Percentiles rank a stretch among this genome's conserved stretches.
These are phyloP conservation scores for Macrotyloma uniflorum DNA, from an alignment of 306 rosid species.

Conservation along the genomic window DNA sequence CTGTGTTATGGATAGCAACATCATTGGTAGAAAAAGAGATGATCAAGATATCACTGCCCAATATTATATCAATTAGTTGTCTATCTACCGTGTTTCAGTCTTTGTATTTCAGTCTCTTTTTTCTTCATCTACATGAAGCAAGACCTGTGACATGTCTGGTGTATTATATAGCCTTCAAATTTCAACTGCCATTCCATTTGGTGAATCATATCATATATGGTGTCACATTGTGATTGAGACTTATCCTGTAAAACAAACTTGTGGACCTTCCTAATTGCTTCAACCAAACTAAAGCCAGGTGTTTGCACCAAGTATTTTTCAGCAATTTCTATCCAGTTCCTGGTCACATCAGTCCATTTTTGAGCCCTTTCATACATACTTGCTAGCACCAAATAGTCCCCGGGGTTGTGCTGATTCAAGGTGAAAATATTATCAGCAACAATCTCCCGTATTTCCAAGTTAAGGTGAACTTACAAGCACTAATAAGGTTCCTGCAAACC, in stretches of 20 bases:
- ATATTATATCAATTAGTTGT: neutral
- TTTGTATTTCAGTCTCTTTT: constrained; percentile 73
- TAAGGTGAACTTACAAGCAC: constrained; percentile 71
- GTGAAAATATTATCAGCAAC: constrained; percentile 57
- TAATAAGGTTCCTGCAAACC: constrained; percentile 78
- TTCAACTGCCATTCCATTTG: constrained; percentile 98
- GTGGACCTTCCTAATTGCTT: constrained; percentile 62
- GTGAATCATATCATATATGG: constrained; percentile 71
- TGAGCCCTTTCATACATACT: constrained; percentile 69
- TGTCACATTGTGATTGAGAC: constrained; percentile 49
- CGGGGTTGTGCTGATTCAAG: constrained; percentile 52
- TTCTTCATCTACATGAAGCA: constrained; percentile 74
- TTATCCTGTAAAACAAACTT: constrained; percentile 82
- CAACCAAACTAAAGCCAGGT: constrained; percentile 77
- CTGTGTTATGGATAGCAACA: neutral
- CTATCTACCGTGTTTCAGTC: too few relatives aligned
- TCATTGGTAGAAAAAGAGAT: neutral
- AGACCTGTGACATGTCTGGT: constrained; percentile 76
- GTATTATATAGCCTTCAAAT: constrained; percentile 67
- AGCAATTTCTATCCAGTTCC: constrained; percentile 60
- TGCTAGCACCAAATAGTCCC: constrained; percentile 72
- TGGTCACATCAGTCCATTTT: constrained; percentile 69
- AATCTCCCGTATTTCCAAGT: constrained; percentile 65
- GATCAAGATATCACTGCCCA: neutral
- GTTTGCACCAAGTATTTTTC: constrained; percentile 56